Evolutionary conservation across 345 rosid genomes (phyloP).

Genomic region (Mallotus nudiflorus): DNA sequence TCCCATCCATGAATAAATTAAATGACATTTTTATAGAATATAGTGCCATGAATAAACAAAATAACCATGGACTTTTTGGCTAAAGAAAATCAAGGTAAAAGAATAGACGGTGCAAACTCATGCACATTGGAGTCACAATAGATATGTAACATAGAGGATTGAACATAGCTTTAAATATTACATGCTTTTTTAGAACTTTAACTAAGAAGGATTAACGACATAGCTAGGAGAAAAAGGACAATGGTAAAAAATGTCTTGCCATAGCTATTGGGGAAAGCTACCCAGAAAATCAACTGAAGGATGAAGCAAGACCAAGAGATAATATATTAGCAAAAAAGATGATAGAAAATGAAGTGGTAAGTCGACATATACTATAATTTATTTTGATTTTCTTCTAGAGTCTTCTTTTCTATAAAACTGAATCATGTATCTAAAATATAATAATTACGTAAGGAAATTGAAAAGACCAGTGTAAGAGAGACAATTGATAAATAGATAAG

Average conservation of each 20-base stretch:
- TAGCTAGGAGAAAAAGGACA: constrained; percentile 35
- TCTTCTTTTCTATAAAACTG: not conserved
- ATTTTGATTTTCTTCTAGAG: not conserved
- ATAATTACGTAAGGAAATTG: constrained; percentile 15
- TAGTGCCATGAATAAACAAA: too few species aligned
- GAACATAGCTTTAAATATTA: too few species aligned
- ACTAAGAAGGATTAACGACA: constrained; percentile 18
- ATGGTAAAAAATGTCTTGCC: constrained; percentile 19
- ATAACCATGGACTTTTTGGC: constrained; percentile 15
- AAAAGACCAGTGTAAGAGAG: constrained; percentile 19
- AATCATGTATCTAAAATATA: constrained; percentile 17
- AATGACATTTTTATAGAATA: too few species aligned
- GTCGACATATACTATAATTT: constrained; percentile 3
- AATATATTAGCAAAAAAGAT: constrained; percentile 9
- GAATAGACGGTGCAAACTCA: constrained; percentile 21
- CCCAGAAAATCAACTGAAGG: constrained; percentile 26
- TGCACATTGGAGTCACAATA: constrained; percentile 31
- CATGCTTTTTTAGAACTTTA: constrained; percentile 9
- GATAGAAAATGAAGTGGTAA: constrained; percentile 37
- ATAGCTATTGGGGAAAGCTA: constrained; percentile 18
- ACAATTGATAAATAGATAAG: constrained; percentile 21
- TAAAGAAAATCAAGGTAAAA: constrained; percentile 17
- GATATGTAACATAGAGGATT: constrained; percentile 25
- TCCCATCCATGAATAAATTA: too few species aligned
- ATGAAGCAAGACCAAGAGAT: constrained; percentile 22